Base-by-base conservation (phyloP, 2,329 filamentous ascomycete species). In the Xylariaceae sp. region DNA sequence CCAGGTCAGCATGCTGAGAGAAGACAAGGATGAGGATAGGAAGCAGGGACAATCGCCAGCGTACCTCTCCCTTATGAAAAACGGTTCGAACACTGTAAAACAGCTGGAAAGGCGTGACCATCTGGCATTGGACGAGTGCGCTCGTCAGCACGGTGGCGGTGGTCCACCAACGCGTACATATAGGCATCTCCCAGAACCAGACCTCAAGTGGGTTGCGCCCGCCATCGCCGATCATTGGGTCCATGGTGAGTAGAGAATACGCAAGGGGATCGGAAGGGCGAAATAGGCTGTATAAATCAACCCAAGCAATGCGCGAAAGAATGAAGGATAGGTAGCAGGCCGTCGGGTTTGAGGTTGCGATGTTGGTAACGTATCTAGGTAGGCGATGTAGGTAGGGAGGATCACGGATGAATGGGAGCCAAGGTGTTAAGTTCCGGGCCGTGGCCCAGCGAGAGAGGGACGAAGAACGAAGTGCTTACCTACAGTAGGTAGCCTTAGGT, bases 161-260 rank as follows among this genome's bases (percentile, higher is more conserved):
- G 19, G 94, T 97, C 94, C 94, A 99, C 86, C 89, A 95, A 57
- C 94, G 80, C 36, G 94, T 99, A 72, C 92, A 95, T 22, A 94
- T 84, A 3, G 94, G 94, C 88, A 96, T 96, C 72, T 99, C 94
- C 80, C 90, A 96, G 73, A 96, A 97, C 94, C 94, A 99, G 63
- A 92, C 87, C 73, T 97, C 94, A 7, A 99, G 80, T 40, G 92
- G 94, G 67, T 96, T 76, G 50, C 80, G 77, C 55, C 79, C 82
- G 62, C 79, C 81, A 54, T 81, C 80, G 55, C 74, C 72, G 68
- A 83, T 78, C 65, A 81, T 77, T 65, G 80, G 79, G 61, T 83
- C 80, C 80, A 83, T 83, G 57, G 32, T 59, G 19, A 15, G 19
- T 36, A 26, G n/a, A 13, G 9, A 36, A 41, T n/a, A n/a, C n/a